Evolutionary conservation across 2,329 filamentous ascomycete genomes (phyloP).

Genomic region (Septoria linicola): DNA sequence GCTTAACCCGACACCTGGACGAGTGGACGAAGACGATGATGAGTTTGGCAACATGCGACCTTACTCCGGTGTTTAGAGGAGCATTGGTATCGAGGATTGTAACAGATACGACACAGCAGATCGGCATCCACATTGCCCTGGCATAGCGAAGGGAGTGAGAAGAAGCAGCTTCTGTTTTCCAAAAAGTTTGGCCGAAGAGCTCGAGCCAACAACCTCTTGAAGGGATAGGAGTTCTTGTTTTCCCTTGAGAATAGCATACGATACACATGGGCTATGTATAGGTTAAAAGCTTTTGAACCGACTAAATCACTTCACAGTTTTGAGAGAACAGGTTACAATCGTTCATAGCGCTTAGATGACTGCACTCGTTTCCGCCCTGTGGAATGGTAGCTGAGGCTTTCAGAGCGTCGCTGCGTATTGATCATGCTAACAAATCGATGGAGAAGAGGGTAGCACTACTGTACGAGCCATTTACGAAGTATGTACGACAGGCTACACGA

Average conservation of each 20-base stretch:
- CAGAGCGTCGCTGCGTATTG: background rate
- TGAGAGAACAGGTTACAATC: too few species aligned
- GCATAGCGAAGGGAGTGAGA: conserved; percentile 7
- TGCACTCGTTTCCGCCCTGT: background rate
- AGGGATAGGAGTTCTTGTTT: background rate
- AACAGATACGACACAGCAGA: background rate
- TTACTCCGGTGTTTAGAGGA: conserved; percentile 27
- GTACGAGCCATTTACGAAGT: too few species aligned
- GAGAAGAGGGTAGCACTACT: too few species aligned
- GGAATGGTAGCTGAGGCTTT: too few species aligned
- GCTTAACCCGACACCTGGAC: conserved; percentile 5
- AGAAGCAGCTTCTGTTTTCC: background rate
- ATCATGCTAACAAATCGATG: too few species aligned
- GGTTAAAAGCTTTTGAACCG: background rate
- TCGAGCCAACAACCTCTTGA: background rate
- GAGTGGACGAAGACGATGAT: conserved; percentile 27
- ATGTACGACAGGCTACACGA: too few species aligned
- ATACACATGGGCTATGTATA: conserved; percentile 3
- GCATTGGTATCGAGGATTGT: conserved; percentile 1
- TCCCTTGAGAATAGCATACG: conserved; percentile 13
- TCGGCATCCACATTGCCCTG: background rate
- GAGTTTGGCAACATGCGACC: conserved; percentile 20
- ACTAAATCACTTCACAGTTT: too few species aligned
- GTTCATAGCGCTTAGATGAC: background rate
- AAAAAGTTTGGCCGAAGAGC: conserved; percentile 12